Conservation (phyloP, 768 basidiomycete species). For the Tephrocybe sp. region DNA sequence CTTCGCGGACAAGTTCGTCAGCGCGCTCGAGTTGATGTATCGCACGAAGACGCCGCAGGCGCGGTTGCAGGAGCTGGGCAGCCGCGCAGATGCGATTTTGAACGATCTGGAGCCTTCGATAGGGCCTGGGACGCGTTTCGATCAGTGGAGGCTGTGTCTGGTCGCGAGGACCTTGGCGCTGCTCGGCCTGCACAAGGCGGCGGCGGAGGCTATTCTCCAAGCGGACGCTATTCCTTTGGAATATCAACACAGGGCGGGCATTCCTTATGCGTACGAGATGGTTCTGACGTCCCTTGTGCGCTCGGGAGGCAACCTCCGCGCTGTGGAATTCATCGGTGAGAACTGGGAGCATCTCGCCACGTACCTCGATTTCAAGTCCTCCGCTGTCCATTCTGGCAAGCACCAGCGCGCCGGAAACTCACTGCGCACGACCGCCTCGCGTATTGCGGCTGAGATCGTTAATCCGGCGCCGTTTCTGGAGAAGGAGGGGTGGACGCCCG, state of each 20-base stretch:
- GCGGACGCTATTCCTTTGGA: conserved; percentile 20
- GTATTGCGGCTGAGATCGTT: conserved; percentile 23
- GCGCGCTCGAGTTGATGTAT: conserved; percentile 22
- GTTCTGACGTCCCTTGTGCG: conserved; percentile 36
- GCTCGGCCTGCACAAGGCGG: conserved; percentile 7
- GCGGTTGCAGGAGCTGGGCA: not conserved
- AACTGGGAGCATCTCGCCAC: conserved; percentile 35
- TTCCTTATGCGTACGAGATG: conserved; percentile 33
- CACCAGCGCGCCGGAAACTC: conserved; percentile 2
- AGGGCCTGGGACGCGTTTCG: conserved; percentile 2
- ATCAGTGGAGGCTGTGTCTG: conserved; percentile 15
- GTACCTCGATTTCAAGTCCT: conserved; percentile 14
- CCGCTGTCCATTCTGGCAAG: not conserved
- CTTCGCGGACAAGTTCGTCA: conserved; percentile 23
- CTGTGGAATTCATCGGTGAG: conserved; percentile 38
- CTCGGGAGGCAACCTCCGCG: conserved; percentile 28
- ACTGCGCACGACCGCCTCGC: conserved; percentile 14
- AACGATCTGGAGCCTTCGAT: not conserved
- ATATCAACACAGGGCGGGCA: conserved; percentile 19
- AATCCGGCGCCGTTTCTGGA: conserved; percentile 30
- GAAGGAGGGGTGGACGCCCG: conserved; percentile 23
- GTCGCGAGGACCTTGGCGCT: conserved; percentile 11
- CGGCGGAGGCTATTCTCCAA: conserved; percentile 22
- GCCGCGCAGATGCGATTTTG: conserved; percentile 1
- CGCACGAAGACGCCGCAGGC: not conserved